A percentile compares a stretch with the other conserved stretches of the same genome.
phyloP scores from a whole-genome alignment of 306 rosid species.

The Fragaria vesca region DNA sequence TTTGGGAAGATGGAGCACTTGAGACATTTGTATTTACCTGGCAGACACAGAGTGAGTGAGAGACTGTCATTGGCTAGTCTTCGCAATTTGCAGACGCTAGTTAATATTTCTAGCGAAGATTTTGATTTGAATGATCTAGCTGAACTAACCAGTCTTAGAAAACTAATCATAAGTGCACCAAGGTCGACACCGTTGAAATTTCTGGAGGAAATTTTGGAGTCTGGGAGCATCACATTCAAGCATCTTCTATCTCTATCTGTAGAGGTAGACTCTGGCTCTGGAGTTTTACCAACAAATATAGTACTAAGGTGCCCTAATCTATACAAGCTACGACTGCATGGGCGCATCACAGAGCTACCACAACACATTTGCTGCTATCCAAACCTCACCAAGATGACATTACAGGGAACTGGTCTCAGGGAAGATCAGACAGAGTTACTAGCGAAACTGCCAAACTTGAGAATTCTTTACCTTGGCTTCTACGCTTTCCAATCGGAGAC shows the following conservation, averaged over 20 bases:
- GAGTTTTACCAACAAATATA: no score
- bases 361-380: slow-evolving; percentile 15
- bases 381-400: slow-evolving; percentile 32
- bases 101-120: slow-evolving; percentile 36
- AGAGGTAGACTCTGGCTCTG: no score
- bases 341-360: slow-evolving; percentile 9
- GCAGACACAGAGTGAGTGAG: background rate
- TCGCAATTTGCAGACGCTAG: slow-evolving; percentile 41
- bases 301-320: background rate
- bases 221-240: background rate
- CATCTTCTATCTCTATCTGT: background rate
- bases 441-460: slow-evolving; percentile 46
- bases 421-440: slow-evolving; percentile 39
- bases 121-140: slow-evolving; percentile 37
- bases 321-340: background rate
- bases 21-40: slow-evolving; percentile 26
- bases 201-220: background rate
- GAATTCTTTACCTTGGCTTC: slow-evolving; percentile 17
- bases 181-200: background rate
- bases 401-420: slow-evolving; percentile 32
- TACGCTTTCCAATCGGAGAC: background rate
- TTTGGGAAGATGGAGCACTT: background rate
- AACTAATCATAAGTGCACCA: background rate
- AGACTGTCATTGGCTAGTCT: slow-evolving; percentile 28
- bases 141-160: slow-evolving; percentile 38